Conservation (phyloP, 352 stramenopile species). For the Globisporangium parvum region DNA sequence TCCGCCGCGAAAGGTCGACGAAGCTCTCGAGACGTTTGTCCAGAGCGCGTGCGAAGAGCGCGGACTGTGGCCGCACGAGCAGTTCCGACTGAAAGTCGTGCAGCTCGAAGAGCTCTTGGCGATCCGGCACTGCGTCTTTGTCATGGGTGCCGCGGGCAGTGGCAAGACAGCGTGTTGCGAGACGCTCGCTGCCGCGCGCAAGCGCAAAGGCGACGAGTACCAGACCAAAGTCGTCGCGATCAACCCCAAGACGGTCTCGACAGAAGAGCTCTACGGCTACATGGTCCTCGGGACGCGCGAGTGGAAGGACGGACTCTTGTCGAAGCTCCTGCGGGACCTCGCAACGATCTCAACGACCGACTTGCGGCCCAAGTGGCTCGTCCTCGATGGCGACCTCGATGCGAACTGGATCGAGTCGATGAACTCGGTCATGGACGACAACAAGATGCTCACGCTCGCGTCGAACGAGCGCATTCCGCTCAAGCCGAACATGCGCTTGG, state of each 20-base stretch:
- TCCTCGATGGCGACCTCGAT: slow-evolving; percentile 90
- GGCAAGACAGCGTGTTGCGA: slow-evolving; percentile 94
- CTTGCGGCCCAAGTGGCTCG: slow-evolving; percentile 89
- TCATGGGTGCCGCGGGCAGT: slow-evolving; percentile 91
- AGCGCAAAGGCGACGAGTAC: slow-evolving; percentile 59
- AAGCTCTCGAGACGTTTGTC: slow-evolving; percentile 88
- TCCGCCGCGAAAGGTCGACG: slow-evolving; percentile 84
- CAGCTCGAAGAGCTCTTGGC: slow-evolving; percentile 92
- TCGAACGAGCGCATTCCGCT: slow-evolving; percentile 96
- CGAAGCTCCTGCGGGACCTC: slow-evolving; percentile 92
- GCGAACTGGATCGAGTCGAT: slow-evolving; percentile 89
- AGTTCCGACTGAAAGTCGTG: slow-evolving; percentile 93
- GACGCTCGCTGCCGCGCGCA: slow-evolving; percentile 81
- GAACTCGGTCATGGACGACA: slow-evolving; percentile 90
- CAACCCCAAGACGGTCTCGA: slow-evolving; percentile 95
- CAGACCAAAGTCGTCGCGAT: slow-evolving; percentile 82
- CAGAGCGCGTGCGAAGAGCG: slow-evolving; percentile 87
- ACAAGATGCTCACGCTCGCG: slow-evolving; percentile 85
- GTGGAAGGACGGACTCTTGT: slow-evolving; percentile 94
- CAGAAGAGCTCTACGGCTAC: slow-evolving; percentile 94
- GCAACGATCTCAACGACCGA: slow-evolving; percentile 59
- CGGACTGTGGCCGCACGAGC: slow-evolving; percentile 86
- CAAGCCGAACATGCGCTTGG: slow-evolving; percentile 91
- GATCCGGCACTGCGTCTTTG: slow-evolving; percentile 94
- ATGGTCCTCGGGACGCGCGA: slow-evolving; percentile 92